Conservation (phyloP, 345 rosid genomes). For the Clausena lansium region DNA sequence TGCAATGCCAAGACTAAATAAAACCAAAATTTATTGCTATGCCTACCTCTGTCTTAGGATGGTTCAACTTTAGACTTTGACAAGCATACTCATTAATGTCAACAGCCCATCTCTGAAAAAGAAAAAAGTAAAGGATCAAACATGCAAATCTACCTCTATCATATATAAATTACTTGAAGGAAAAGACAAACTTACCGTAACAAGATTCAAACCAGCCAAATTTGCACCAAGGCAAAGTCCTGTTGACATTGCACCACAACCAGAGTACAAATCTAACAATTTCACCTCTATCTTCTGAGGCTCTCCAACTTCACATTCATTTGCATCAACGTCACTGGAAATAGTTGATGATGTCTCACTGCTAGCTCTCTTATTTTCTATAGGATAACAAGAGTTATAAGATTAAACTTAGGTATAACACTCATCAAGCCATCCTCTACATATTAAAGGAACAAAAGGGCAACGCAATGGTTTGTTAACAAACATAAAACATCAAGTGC, state of each 20-base stretch:
- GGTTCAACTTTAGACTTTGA: conserved; percentile 55
- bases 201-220: conserved; percentile 47
- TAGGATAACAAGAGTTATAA: neutral
- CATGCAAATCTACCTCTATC: neutral
- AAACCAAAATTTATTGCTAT: neutral
- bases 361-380: conserved; percentile 30
- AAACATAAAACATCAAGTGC: neutral
- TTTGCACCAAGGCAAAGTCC: conserved; percentile 76
- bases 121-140: neutral
- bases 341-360: conserved; percentile 54
- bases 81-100: conserved; percentile 60
- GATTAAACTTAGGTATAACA: neutral
- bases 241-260: conserved; percentile 92
- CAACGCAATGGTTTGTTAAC: conserved; percentile 4
- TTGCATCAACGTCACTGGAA: conserved; percentile 39
- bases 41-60: conserved; percentile 55
- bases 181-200: conserved; percentile 43
- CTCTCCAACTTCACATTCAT: conserved; percentile 5
- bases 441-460: neutral
- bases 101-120: conserved; percentile 71
- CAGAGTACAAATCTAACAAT: conserved; percentile 70
- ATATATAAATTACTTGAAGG: neutral
- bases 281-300: conserved; percentile 27
- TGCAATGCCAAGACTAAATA: neutral
- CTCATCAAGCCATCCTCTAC: neutral